Base-by-base conservation (phyloP, 2,329 filamentous ascomycete genomes). In the Leptographium galeiforme region DNA sequence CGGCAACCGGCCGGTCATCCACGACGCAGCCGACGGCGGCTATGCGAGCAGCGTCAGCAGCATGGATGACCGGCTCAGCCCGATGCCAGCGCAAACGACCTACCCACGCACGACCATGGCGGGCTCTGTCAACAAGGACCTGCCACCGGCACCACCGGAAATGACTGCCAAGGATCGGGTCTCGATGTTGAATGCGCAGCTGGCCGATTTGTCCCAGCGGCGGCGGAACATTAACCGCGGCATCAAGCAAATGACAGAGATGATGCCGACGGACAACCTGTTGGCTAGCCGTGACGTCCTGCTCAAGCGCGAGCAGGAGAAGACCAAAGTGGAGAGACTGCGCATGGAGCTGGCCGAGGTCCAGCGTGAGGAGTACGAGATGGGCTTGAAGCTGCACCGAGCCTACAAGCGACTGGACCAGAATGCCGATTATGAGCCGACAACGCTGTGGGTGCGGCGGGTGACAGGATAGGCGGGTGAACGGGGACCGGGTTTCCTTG, bases 381-480 rank as follows among this genome's bases (percentile, higher is more conserved):
- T 90, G 44, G 87, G 87, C 1, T 69, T 93, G 61, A 84, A 82
- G 66, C 71, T 93, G 53, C 80, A 87, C 64, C 73, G 85, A 25
- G 83, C 85, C 11, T 84, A 86, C 68, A 90, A 88, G 70, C 77
- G 87, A 48, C 75, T 82, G 60, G 85, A 90, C 61, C 78, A 83
- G 58, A 77, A 84, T 51, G 75, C 75, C 2, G 72, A 75, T 38
- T 84, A 74, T 61, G 82, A 87, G 61, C 79, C 79, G 12, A 84
- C 82, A 0, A 78, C 78, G 34, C 68, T 94, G 11, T 94, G 88
- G 88, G 85, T 94, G 50, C 78, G 84, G 62, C 76, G 88, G 58
- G 83, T 89, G 56, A 89, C 86, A 19, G 78, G 74, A 48, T 60
- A 40, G 10, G 16, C n/a, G 18, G 2, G 30, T 30, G 13, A 19